phyloP scores from a whole-genome alignment of 2,329 filamentous ascomycete genomes.

The Chaetothyriales sp. region DNA sequence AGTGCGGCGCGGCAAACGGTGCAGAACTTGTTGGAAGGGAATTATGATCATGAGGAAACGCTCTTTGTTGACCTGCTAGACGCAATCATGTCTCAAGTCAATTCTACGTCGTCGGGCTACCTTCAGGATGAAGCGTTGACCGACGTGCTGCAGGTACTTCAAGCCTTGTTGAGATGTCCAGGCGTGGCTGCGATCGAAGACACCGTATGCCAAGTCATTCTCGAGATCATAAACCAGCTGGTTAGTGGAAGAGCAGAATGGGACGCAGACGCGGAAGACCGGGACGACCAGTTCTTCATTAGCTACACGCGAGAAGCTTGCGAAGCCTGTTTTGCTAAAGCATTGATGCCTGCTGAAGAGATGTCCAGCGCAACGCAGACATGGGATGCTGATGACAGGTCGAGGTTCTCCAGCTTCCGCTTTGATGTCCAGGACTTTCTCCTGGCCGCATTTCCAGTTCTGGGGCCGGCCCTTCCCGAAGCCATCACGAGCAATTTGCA shows the following conservation, averaged over 20 bases:
- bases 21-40: constrained; percentile 7
- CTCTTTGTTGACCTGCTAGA: constrained; percentile 17
- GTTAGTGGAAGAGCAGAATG: constrained; percentile 31
- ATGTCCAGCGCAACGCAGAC: constrained; percentile 12
- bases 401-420: constrained; percentile 31
- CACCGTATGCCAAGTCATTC: constrained; percentile 22
- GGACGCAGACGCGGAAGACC: constrained; percentile 23
- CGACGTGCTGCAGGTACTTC: constrained; percentile 23
- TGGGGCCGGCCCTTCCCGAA: constrained; percentile 30
- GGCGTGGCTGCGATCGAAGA: constrained; percentile 16
- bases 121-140: constrained; percentile 6
- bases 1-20: constrained; percentile 5
- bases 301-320: constrained; percentile 10
- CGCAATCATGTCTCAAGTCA: constrained; percentile 10
- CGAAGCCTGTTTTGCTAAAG: constrained; percentile 12
- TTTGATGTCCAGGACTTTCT: constrained; percentile 34
- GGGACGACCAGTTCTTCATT: constrained; percentile 10
- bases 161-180: constrained; percentile 10
- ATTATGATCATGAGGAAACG: constrained; percentile 9
- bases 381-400: constrained; percentile 31
- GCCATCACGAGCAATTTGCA: constrained; percentile 28
- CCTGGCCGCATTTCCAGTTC: constrained; percentile 29
- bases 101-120: constrained; percentile 12
- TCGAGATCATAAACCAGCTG: constrained; percentile 27
- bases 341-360: constrained; percentile 20